phyloP scores from a whole-genome alignment of 148 eudicot genomes.

The Amaranthus palmeri region DNA sequence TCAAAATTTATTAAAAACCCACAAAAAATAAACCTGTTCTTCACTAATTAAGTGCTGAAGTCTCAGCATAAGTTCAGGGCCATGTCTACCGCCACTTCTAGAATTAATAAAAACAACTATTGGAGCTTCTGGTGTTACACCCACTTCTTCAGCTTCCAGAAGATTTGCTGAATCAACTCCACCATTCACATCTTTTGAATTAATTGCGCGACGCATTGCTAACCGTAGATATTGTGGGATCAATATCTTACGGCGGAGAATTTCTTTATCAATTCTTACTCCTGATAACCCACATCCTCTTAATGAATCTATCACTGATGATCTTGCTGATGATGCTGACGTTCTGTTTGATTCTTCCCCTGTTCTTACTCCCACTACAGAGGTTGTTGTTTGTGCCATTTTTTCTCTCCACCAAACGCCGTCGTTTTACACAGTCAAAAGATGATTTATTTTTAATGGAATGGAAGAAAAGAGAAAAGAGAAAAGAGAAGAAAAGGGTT shows the following conservation, averaged over 20 bases:
- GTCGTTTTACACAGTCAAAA: no score
- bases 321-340: slow-evolving; percentile 28
- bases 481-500: background rate
- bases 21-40: slow-evolving; percentile 57
- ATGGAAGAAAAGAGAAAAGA: background rate
- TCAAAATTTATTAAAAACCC: background rate
- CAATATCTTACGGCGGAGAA: slow-evolving; percentile 36
- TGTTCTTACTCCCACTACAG: background rate
- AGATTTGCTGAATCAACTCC: slow-evolving; percentile 30
- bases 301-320: slow-evolving; percentile 66
- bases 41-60: slow-evolving; percentile 74
- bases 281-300: slow-evolving; percentile 56
- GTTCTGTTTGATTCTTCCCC: background rate
- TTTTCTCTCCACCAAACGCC: no score
- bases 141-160: slow-evolving; percentile 26
- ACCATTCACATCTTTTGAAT: slow-evolving; percentile 32
- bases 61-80: slow-evolving; percentile 58
- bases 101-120: slow-evolving; percentile 80
- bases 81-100: slow-evolving; percentile 82
- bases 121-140: slow-evolving; percentile 43
- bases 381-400: no score
- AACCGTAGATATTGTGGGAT: slow-evolving; percentile 60
- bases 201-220: slow-evolving; percentile 59
- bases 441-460: slow-evolving; percentile 7
- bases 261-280: slow-evolving; percentile 41